Percentiles rank a stretch among this genome's conserved stretches.
Conservation (phyloP, 495 filamentous ascomycete genomes). For the Copromyces sp. region DNA sequence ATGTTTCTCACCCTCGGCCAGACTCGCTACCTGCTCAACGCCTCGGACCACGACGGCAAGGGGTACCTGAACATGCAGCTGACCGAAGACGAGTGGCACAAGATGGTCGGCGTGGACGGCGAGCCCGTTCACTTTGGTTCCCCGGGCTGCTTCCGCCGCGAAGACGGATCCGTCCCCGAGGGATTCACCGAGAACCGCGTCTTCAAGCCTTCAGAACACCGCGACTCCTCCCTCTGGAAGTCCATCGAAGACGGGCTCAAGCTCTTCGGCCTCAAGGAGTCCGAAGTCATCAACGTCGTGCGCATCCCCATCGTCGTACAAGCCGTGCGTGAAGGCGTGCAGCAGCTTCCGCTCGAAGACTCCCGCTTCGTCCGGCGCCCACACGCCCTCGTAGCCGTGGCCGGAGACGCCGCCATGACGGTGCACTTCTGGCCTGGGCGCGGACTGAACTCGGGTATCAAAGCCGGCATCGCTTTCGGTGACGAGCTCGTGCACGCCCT, state of each 20-base stretch:
- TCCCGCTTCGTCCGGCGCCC: constrained; percentile 19
- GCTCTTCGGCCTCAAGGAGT: constrained; percentile 31
- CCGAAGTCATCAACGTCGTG: constrained; percentile 31
- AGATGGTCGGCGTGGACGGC: constrained; percentile 27
- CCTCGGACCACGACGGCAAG: constrained; percentile 26
- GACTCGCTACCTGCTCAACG: constrained; percentile 29
- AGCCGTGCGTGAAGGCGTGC: constrained; percentile 28
- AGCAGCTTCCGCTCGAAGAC: constrained; percentile 21
- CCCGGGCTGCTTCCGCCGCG: constrained; percentile 19
- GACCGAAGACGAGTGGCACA: constrained; percentile 30
- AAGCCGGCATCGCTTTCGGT: constrained; percentile 21
- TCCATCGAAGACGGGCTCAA: constrained; percentile 30
- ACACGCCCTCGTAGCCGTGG: constrained; percentile 23
- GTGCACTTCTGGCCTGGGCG: constrained; percentile 28
- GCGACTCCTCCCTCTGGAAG: constrained; percentile 23
- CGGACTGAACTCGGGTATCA: constrained; percentile 28
- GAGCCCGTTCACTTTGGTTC: constrained; percentile 28
- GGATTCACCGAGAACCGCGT: constrained; percentile 22
- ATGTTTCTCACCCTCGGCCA: constrained; percentile 32
- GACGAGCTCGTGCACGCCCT: constrained; percentile 27
- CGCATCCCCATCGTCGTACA: constrained; percentile 32
- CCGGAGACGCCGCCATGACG: constrained; percentile 26
- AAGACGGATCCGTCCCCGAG: constrained; percentile 22
- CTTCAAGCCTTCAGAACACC: constrained; percentile 24
- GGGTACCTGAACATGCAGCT: constrained; percentile 34